Conservation (phyloP, 805 yeast genomes). For the Jamesozyma jinghongensis region DNA sequence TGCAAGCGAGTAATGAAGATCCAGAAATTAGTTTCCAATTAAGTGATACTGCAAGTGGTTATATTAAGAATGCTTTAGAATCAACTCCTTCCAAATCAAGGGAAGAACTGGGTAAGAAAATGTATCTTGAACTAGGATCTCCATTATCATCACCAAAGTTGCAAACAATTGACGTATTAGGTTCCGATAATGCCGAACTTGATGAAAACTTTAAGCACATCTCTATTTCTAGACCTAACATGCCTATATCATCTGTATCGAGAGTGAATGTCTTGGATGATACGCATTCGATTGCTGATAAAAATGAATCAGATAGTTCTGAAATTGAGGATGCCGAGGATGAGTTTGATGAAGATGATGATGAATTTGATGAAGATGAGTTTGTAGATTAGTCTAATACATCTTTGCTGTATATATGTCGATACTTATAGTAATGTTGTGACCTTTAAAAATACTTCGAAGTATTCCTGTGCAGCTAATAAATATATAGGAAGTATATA, state of each 20-base stretch:
- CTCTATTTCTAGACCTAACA: conserved; percentile 14
- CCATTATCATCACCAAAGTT: conserved; percentile 28
- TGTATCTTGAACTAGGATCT: conserved; percentile 29
- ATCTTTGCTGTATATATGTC: too few species aligned
- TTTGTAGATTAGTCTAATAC: conserved; percentile 15
- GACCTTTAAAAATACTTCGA: too few species aligned
- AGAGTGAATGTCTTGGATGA: conserved; percentile 20
- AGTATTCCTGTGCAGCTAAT: too few species aligned
- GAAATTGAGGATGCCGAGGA: conserved; percentile 15
- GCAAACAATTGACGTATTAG: conserved; percentile 9
- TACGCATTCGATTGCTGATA: conserved; percentile 9
- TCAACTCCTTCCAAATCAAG: conserved; percentile 4
- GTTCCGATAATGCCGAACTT: conserved; percentile 4
- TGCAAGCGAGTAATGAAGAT: conserved; percentile 3
- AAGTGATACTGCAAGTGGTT: neutral
- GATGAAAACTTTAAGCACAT: conserved; percentile 12
- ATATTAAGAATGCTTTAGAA: neutral
- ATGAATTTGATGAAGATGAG: conserved; percentile 27
- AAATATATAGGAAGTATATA: too few species aligned
- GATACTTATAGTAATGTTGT: too few species aligned
- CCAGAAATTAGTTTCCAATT: too few species aligned
- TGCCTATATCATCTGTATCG: conserved; percentile 18
- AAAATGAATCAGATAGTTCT: neutral
- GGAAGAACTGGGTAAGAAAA: conserved; percentile 24
- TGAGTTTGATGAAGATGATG: conserved; percentile 30